phyloP scores from a whole-genome alignment of 139 green algal genomes.

The Monoraphidium neglectum region DNA sequence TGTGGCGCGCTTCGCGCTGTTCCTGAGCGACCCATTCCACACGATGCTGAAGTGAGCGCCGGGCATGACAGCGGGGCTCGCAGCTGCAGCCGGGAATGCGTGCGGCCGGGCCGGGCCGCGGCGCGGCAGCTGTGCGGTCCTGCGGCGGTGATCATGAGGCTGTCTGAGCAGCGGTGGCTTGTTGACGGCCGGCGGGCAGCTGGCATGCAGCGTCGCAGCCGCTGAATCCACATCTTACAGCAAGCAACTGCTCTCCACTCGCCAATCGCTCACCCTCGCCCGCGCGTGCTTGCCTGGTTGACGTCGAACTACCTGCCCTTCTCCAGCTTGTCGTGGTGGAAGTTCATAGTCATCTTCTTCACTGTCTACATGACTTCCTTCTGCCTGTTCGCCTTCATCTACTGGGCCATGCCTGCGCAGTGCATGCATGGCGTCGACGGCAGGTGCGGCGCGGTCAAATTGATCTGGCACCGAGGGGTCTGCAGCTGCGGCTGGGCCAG shows the following conservation, averaged over 20 bases:
- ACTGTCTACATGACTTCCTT: conserved; percentile 40
- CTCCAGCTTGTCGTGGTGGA: conserved; percentile 16
- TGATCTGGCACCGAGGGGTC: background rate
- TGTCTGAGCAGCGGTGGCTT: background rate
- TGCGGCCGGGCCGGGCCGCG: background rate
- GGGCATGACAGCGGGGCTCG: background rate
- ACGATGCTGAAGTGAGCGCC: conserved; percentile 47
- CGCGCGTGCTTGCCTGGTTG: too few relatives aligned
- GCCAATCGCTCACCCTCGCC: too few relatives aligned
- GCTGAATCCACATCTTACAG: background rate
- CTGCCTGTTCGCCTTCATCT: conserved; percentile 21
- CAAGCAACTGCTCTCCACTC: too few relatives aligned
- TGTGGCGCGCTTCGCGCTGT: conserved; percentile 16
- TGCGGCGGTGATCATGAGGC: conserved; percentile 36
- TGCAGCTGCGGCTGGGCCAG: too few relatives aligned
- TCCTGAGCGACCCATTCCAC: conserved; percentile 55
- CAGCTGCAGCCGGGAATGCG: background rate
- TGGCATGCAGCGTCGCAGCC: background rate
- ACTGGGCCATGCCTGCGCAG: conserved; percentile 18
- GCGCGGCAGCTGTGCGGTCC: background rate
- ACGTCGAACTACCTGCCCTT: background rate
- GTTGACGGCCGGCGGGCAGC: background rate
- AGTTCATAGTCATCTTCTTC: conserved; percentile 62
- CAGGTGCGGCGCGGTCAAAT: conserved; percentile 17
- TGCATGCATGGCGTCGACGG: conserved; percentile 41